These are phyloP conservation scores for Saccharomycopsis hybrid DNA, from an alignment of 1,139 yeast genomes.

Conservation along the genomic window DNA sequence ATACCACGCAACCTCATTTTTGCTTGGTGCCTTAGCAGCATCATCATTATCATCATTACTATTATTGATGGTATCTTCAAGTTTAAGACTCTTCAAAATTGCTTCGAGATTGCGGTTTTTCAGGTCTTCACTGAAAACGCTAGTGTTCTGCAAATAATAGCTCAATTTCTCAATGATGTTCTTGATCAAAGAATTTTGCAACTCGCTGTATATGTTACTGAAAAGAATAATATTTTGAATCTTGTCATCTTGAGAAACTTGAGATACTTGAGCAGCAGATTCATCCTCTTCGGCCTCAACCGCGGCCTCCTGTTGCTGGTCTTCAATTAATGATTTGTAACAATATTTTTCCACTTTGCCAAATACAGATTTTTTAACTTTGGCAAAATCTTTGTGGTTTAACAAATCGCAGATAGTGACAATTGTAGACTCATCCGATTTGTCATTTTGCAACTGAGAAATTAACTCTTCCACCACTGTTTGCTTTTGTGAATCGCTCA, in stretches of 20 bases:
- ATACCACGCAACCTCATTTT: constrained; percentile 1
- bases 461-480: constrained; percentile 18
- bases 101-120: neutral
- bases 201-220: neutral
- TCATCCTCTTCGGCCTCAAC: too few relatives aligned
- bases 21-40: neutral
- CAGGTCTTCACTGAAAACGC: neutral
- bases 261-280: neutral
- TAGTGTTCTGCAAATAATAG: neutral
- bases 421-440: neutral
- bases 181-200: constrained; percentile 1
- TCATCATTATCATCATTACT: too few relatives aligned
- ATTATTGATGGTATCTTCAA: neutral
- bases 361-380: constrained; percentile 14
- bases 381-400: neutral
- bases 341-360: constrained; percentile 5
- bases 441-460: neutral
- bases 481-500: constrained; percentile 14
- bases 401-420: constrained; percentile 1
- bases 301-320: too few relatives aligned
- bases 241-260: neutral
- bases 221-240: neutral
- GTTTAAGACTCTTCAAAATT: neutral
- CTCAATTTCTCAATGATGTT: neutral
- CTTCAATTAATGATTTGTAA: neutral